These are phyloP conservation scores for Metschnikowia koreensis DNA, from an alignment of 805 yeast genomes.

Conservation along the genomic window DNA sequence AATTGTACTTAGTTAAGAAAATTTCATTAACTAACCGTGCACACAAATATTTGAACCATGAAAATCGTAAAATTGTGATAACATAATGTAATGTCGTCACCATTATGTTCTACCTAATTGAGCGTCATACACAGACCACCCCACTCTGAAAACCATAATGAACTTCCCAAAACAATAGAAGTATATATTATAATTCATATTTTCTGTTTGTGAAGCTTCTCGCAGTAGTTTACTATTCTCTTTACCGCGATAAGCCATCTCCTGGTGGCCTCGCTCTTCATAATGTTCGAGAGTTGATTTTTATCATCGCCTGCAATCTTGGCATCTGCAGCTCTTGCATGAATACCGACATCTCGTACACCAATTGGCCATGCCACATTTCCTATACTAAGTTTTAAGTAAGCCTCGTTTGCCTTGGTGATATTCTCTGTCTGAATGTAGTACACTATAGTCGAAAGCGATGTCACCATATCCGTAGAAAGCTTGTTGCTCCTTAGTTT, in stretches of 20 bases:
- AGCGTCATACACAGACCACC: no score
- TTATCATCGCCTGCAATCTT: constrained; percentile 50
- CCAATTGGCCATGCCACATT: constrained; percentile 94
- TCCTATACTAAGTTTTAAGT: constrained; percentile 76
- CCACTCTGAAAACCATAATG: no score
- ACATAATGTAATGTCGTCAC: no score
- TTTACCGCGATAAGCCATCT: constrained; percentile 76
- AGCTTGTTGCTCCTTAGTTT: constrained; percentile 37
- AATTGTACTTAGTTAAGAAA: no score
- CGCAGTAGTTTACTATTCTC: constrained; percentile 51
- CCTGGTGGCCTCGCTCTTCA: constrained; percentile 74
- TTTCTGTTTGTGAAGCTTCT: constrained; percentile 1
- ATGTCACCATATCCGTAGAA: constrained; percentile 45
- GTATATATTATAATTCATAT: not conserved
- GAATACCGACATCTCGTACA: constrained; percentile 74
- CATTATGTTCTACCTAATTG: no score
- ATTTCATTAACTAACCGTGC: no score
- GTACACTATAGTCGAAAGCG: constrained; percentile 58
- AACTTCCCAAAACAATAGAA: no score
- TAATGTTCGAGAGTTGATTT: constrained; percentile 58
- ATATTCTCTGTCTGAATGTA: constrained; percentile 56
- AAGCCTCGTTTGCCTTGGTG: constrained; percentile 60
- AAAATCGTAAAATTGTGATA: no score
- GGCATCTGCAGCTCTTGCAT: constrained; percentile 63
- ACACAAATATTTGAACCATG: no score